Evolutionary conservation across 306 rosid genomes (phyloP).

Genomic region (Quercus rubra): DNA sequence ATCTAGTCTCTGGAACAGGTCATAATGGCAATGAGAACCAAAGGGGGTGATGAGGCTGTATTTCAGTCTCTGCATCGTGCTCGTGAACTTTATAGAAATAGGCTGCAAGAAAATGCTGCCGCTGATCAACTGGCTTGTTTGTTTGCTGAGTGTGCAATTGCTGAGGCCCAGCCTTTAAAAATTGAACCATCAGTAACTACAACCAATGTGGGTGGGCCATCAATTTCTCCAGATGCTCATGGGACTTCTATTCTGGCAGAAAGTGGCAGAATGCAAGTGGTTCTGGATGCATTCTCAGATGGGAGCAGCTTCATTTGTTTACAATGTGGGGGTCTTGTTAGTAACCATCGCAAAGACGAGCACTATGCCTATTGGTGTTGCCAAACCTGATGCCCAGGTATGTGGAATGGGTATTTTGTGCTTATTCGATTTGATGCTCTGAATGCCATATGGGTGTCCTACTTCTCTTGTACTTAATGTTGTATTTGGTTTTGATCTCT

Average conservation of each 20-base stretch:
- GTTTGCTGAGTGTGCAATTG: slow-evolving; percentile 97
- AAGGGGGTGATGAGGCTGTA: slow-evolving; percentile 92
- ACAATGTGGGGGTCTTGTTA: slow-evolving; percentile 95
- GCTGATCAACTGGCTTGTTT: slow-evolving; percentile 85
- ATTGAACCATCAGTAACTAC: slow-evolving; percentile 31
- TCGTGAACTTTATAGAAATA: slow-evolving; percentile 64
- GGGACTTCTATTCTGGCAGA: slow-evolving; percentile 78
- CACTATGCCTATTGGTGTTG: slow-evolving; percentile 90
- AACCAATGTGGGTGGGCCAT: slow-evolving; percentile 9
- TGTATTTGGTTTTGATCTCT: background rate
- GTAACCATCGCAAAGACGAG: slow-evolving; percentile 82
- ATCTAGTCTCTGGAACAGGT: slow-evolving; percentile 47
- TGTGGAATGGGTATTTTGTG: slow-evolving; percentile 1
- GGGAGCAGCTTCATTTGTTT: slow-evolving; percentile 96
- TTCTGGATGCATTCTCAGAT: slow-evolving; percentile 87
- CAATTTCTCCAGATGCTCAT: slow-evolving; percentile 36
- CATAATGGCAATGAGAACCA: slow-evolving; percentile 61
- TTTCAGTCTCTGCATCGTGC: slow-evolving; percentile 77
- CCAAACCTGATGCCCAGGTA: slow-evolving; percentile 28
- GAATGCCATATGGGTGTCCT: slow-evolving; percentile 11
- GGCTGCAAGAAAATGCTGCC: slow-evolving; percentile 64
- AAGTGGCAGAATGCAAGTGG: slow-evolving; percentile 85
- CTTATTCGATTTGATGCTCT: slow-evolving; percentile 20
- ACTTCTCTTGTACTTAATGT: background rate
- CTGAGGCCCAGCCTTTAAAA: slow-evolving; percentile 66